Conservation (phyloP, 2,329 filamentous ascomycete genomes). For the Nannizziopsis barbatae region DNA sequence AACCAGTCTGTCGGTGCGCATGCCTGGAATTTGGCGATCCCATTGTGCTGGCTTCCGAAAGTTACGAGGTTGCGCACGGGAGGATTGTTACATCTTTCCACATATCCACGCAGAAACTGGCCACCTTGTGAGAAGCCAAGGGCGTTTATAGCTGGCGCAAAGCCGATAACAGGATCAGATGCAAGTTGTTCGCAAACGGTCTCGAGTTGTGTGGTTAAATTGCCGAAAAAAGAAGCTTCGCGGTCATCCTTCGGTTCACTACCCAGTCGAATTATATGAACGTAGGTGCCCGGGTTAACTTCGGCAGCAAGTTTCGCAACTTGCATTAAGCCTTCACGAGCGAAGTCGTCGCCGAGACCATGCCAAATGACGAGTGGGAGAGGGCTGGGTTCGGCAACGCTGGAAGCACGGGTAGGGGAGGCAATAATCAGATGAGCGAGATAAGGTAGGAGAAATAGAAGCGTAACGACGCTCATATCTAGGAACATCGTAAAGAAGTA, state of each 20-base stretch:
- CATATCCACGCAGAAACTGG: conserved; percentile 83
- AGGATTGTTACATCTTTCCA: conserved; percentile 73
- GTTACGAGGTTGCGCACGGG: conserved; percentile 70
- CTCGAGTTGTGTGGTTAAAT: conserved; percentile 66
- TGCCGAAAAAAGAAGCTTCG: conserved; percentile 79
- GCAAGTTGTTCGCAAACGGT: conserved; percentile 68
- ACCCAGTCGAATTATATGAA: conserved; percentile 66
- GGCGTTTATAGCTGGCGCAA: conserved; percentile 74
- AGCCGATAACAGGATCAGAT: conserved; percentile 64
- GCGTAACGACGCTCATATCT: background rate
- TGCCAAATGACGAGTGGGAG: conserved; percentile 94
- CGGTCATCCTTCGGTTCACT: conserved; percentile 58
- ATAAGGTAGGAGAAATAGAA: background rate
- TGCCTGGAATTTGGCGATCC: conserved; percentile 69
- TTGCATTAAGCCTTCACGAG: conserved; percentile 59
- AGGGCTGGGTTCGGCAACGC: conserved; percentile 25
- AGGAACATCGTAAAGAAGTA: no score
- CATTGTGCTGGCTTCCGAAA: conserved; percentile 85
- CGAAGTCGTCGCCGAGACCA: conserved; percentile 57
- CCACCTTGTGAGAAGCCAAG: conserved; percentile 93
- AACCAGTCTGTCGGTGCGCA: conserved; percentile 65
- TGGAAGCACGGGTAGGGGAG: conserved; percentile 2
- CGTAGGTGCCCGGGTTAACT: conserved; percentile 69
- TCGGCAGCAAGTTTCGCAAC: conserved; percentile 61
- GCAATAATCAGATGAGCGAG: background rate